Base-by-base conservation (phyloP, 2,329 filamentous ascomycete genomes). In the Triangularia setosa region DNA sequence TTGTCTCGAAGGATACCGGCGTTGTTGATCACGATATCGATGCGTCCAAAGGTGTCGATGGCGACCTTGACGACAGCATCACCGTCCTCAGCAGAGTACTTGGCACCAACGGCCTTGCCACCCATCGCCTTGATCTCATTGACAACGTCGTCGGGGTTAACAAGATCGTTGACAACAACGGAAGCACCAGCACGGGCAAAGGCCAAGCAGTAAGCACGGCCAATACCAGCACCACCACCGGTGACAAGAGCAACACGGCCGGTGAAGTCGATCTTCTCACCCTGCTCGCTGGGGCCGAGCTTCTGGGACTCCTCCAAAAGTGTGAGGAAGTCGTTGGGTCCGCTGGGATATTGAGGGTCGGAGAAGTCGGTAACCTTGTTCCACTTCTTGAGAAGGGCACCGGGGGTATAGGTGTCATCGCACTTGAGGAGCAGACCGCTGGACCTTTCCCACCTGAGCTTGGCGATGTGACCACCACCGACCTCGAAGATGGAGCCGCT, bases 21-120 rank as follows among this genome's bases (percentile, higher is more conserved):
- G 75, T 99, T 99, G 87, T 99, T 99, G 82, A 99, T 85, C 69
- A 99, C 79, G 68, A 99, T 93, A 75, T 99, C 95, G 72, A 99
- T 86, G 72, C 95, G 91, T 72, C 95, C 95, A 76, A 91, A 98
- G 48, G 90, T 88, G 75, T 98, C 94, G 73, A 99, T 96, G 63
- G 94, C 94, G 64, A 87, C 89, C 85, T 97, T 96, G 72, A 99
- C 89, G 56, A 98, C 92, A 44, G 84, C 84, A 62, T 97, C 93
- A 56, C 95, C 95, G 66, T 99, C 92, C 77, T 97, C 92, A 65
- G 93, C 93, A 58, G 91, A 96, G 64, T 92, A 92, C 83, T 96
- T 97, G 78, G 96, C 92, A 72, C 93, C 93, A 64, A 92, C 91
- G 27, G 95, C 94, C 80, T 96, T 90, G 69, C 93, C 94, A 64